A percentile compares a stretch with the other conserved stretches of the same genome.
Conservation (phyloP, 1,284 basidiomycete genomes). For the Tremellales sp. region DNA sequence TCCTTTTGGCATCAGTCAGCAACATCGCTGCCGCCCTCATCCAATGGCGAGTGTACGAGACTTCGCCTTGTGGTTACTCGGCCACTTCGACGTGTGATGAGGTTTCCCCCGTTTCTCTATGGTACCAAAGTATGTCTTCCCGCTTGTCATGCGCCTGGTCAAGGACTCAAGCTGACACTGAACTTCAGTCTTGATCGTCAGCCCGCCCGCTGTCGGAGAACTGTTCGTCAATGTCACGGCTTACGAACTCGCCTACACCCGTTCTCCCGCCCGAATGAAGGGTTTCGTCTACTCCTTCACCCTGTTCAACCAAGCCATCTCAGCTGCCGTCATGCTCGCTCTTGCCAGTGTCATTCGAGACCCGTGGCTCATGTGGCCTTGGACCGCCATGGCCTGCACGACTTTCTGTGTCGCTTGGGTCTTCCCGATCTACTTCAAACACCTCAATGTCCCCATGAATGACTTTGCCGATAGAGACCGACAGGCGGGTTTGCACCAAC, state of each 20-base stretch:
- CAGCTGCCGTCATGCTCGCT: constrained; percentile 47
- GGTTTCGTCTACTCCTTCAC: constrained; percentile 46
- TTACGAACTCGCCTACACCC: constrained; percentile 53
- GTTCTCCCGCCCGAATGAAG: constrained; percentile 50
- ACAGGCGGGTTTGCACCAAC: not conserved
- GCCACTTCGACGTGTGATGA: constrained; percentile 37
- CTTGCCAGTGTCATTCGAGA: constrained; percentile 38
- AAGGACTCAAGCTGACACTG: not conserved
- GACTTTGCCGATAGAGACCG: constrained; percentile 25
- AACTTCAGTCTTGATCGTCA: not conserved
- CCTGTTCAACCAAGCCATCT: constrained; percentile 51
- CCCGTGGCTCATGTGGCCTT: constrained; percentile 51
- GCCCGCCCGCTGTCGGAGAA: constrained; percentile 51
- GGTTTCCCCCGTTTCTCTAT: constrained; percentile 6
- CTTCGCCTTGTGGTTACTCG: constrained; percentile 46
- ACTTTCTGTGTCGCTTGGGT: constrained; percentile 29
- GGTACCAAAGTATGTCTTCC: not conserved
- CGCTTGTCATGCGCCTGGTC: too few species aligned
- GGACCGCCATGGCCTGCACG: constrained; percentile 44
- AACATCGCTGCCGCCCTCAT: constrained; percentile 50
- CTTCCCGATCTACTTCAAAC: constrained; percentile 40
- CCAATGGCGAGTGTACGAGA: constrained; percentile 51
- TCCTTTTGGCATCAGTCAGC: constrained; percentile 18
- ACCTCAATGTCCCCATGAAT: constrained; percentile 38
- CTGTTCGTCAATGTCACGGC: constrained; percentile 53